Percentiles rank a stretch among this genome's conserved stretches.
phyloP scores from a whole-genome alignment of 176 grass and related monocot genomes.

The Musa acuminata region DNA sequence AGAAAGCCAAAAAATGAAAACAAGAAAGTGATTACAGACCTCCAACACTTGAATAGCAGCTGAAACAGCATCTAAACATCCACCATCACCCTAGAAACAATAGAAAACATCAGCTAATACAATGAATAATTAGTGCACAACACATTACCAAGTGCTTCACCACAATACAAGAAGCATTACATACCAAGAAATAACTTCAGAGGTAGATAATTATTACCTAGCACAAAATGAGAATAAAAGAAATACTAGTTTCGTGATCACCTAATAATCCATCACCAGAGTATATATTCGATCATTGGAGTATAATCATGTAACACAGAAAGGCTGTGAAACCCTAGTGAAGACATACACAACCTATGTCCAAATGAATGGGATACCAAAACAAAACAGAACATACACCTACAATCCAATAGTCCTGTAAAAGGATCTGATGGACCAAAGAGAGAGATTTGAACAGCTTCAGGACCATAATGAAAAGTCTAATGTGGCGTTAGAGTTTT shows the following conservation, averaged over 20 bases:
- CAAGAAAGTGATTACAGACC: slow-evolving; percentile 24
- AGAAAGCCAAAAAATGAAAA: background rate
- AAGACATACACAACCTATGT: background rate
- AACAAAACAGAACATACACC: too few species aligned
- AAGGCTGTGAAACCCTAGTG: background rate
- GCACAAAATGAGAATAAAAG: background rate
- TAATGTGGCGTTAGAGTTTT: too few species aligned
- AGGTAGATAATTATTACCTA: too few species aligned
- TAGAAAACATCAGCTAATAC: slow-evolving; percentile 12
- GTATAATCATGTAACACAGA: background rate
- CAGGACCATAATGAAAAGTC: too few species aligned
- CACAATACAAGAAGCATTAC: too few species aligned
- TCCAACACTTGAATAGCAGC: slow-evolving; percentile 80
- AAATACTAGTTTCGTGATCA: background rate
- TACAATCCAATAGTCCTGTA: too few species aligned
- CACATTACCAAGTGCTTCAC: background rate
- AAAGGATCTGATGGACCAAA: too few species aligned
- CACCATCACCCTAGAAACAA: slow-evolving; percentile 44
- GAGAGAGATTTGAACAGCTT: too few species aligned
- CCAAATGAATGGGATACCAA: too few species aligned
- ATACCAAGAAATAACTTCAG: too few species aligned
- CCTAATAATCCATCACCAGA: background rate
- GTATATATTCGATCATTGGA: background rate
- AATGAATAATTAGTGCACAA: background rate
- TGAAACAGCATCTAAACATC: slow-evolving; percentile 69